Percentiles rank a stretch among this genome's conserved stretches.
These are phyloP conservation scores for Pseudopediastrum boryanum DNA, from an alignment of 139 green algal genomes.

Conservation along the genomic window DNA sequence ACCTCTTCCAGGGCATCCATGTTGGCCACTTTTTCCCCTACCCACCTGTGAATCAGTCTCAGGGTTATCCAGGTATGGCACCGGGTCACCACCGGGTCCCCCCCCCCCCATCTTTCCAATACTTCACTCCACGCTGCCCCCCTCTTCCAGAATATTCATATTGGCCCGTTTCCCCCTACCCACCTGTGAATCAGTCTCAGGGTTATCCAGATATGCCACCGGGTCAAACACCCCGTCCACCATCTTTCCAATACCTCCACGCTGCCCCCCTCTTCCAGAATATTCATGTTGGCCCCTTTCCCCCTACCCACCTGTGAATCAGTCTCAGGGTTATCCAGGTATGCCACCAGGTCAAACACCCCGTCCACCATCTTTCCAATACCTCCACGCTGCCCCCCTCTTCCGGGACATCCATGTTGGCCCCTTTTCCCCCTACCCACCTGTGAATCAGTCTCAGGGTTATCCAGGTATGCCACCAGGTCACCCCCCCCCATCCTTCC, in stretches of 20 bases:
- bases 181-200: slow-evolving; percentile 74
- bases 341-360: slow-evolving; percentile 64
- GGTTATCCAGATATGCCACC: slow-evolving; percentile 73
- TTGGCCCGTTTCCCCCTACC: neutral
- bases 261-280: too few relatives aligned
- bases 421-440: too few relatives aligned
- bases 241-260: slow-evolving; percentile 51
- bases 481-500: slow-evolving; percentile 49
- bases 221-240: slow-evolving; percentile 52
- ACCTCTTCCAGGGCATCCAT: too few relatives aligned
- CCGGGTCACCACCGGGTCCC: too few relatives aligned
- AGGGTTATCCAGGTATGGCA: too few relatives aligned
- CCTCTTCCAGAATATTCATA: too few relatives aligned
- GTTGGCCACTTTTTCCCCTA: neutral
- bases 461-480: slow-evolving; percentile 73
- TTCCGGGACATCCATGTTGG: too few relatives aligned
- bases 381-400: too few relatives aligned
- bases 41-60: too few relatives aligned
- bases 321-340: slow-evolving; percentile 67
- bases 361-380: slow-evolving; percentile 46
- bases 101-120: slow-evolving; percentile 45
- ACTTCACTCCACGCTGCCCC: too few relatives aligned
- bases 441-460: slow-evolving; percentile 73
- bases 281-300: too few relatives aligned
- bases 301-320: slow-evolving; percentile 79